phyloP scores from a whole-genome alignment of 2,329 filamentous ascomycete genomes.

The Fusarium dimerum region DNA sequence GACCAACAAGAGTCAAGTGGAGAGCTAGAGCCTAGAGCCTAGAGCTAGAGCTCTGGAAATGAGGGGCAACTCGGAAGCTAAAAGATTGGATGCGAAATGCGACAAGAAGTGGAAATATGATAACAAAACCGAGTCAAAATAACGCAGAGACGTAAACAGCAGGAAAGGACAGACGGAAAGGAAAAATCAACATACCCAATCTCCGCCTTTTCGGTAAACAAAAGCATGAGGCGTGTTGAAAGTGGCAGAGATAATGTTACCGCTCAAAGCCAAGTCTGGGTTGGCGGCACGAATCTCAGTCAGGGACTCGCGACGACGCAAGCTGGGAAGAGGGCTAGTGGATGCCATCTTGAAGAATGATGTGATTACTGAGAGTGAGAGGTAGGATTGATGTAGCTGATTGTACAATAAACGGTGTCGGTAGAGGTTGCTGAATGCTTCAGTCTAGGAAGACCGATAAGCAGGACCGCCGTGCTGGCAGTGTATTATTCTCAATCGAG shows the following conservation, averaged over 20 bases:
- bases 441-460: conserved; percentile 1
- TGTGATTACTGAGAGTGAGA: conserved; percentile 3
- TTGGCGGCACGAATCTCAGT: conserved; percentile 57
- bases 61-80: conserved; percentile 13
- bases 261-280: conserved; percentile 59
- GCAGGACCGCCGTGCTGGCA: conserved; percentile 3
- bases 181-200: conserved; percentile 55
- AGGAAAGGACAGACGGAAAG: conserved; percentile 2
- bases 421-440: not conserved
- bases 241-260: conserved; percentile 67
- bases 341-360: conserved; percentile 13
- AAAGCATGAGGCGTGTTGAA: conserved; percentile 64
- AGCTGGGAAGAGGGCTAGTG: conserved; percentile 25
- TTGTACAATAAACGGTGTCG: conserved; percentile 3
- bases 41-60: conserved; percentile 21
- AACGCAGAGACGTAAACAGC: no score
- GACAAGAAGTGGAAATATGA: no score
- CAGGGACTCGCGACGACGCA: conserved; percentile 52
- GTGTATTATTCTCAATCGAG: not conserved
- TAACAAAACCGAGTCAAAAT: no score
- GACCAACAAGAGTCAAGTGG: conserved; percentile 7
- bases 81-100: not conserved
- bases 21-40: conserved; percentile 14
- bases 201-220: conserved; percentile 57
- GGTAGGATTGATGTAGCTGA: not conserved